Base-by-base conservation (phyloP, 805 yeast genomes). In the Yarrowia osloensis region DNA sequence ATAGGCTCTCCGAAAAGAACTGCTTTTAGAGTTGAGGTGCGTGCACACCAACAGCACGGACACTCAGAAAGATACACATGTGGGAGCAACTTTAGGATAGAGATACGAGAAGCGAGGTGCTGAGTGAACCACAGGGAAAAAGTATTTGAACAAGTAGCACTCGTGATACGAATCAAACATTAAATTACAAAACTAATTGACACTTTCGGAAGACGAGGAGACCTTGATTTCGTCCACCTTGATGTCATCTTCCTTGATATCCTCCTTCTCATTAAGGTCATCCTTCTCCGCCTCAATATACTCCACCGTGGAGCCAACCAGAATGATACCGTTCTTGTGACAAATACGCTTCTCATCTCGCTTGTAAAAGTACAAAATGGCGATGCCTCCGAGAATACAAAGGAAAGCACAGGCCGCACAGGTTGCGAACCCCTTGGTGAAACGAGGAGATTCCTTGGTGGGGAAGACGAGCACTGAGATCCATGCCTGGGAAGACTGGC, bases 401-500 rank as follows among this genome's bases (percentile, higher is more conserved):
- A 33, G 21, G 28, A 70, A 69, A 4, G 71, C 70, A 29, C 54
- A 67, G 15, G 68, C 49, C 6, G 70, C 73, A 17, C 72, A 65
- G 22, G 65, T 71, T 2, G 70, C 47, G 57, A 52, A 74, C 1
- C 77, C 77, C 67, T 68, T 72, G 9, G 65, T 66, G 50, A 72
- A 74, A 39, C 73, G 33, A 0, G 77, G 77, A 12, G 71, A 70
- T 11, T 73, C 74, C 3, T 59, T 67, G 8, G 77, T 74, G 29
- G 61, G 68, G 81, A 82, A 81, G 13, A 81, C 80, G 21, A 81
- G 70, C 22, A 82, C 79, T 1, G 85, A 77, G 57, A 81, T 81
- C 83, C 85, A 85, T 0, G 85, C 85, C 13, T 83, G 79, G 21
- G 84, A 79, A 8, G 83, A 76, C 70, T 84, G 85, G 8, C 87